phyloP scores from a whole-genome alignment of 2,329 filamentous ascomycete genomes.

The Neoarthrinium moseri region DNA sequence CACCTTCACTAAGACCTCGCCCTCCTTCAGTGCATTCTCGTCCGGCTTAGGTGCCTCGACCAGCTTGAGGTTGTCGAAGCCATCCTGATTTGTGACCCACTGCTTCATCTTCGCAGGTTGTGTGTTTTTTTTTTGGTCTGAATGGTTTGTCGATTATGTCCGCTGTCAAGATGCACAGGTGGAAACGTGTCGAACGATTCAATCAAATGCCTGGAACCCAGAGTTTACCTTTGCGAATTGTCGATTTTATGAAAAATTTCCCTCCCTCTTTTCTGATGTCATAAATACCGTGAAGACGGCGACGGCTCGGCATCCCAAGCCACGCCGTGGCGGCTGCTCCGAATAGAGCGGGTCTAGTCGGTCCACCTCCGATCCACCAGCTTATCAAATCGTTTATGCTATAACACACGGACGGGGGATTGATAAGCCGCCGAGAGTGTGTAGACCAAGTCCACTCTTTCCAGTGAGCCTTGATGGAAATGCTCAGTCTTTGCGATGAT shows the following conservation, averaged over 20 bases:
- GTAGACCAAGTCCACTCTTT: too few species aligned
- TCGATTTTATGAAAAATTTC: not conserved
- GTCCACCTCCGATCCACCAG: conserved; percentile 7
- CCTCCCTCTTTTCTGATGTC: not conserved
- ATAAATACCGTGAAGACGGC: not conserved
- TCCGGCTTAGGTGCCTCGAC: conserved; percentile 42
- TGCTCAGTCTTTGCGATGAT: too few species aligned
- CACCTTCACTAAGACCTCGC: conserved; percentile 51
- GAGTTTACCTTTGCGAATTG: not conserved
- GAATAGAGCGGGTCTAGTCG: too few species aligned
- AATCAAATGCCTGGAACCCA: too few species aligned
- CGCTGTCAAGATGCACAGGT: too few species aligned
- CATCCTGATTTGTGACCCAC: conserved; percentile 56
- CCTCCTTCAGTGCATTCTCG: conserved; percentile 35
- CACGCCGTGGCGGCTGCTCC: too few species aligned
- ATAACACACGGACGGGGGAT: too few species aligned
- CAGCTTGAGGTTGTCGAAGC: conserved; percentile 51
- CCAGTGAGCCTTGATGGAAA: too few species aligned
- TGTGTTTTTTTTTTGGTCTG: not conserved
- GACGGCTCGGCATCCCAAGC: too few species aligned
- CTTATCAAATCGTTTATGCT: conserved; percentile 5
- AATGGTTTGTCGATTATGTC: too few species aligned
- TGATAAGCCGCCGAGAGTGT: too few species aligned
- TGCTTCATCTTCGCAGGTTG: conserved; percentile 33
- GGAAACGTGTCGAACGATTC: too few species aligned